These are phyloP conservation scores for Ampelomyces quisqualis DNA, from an alignment of 2,329 filamentous ascomycete species.

Conservation along the genomic window DNA sequence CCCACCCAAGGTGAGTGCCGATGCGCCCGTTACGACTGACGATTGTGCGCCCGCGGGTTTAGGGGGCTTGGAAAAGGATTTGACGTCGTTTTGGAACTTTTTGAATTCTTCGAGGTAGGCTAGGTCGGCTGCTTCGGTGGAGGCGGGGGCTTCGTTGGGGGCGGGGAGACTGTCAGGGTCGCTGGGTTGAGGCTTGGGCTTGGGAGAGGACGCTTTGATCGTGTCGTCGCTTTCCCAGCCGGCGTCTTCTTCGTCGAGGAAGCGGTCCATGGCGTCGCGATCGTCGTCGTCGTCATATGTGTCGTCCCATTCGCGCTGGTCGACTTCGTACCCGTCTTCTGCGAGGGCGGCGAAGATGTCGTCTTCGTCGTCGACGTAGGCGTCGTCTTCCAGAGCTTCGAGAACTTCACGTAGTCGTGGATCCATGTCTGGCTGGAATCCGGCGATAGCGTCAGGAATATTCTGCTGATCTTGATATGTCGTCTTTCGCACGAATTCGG, in stretches of 20 bases:
- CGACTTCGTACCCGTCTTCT: conserved; percentile 68
- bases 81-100: conserved; percentile 82
- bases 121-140: conserved; percentile 57
- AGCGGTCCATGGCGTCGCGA: conserved; percentile 45
- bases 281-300: conserved; percentile 44
- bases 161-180: conserved; percentile 47
- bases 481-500: conserved; percentile 71
- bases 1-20: conserved; percentile 67
- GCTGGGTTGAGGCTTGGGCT: conserved; percentile 49
- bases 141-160: conserved; percentile 35
- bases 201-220: conserved; percentile 61
- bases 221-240: conserved; percentile 97
- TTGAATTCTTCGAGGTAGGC: conserved; percentile 92
- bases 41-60: conserved; percentile 66
- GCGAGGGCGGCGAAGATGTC: conserved; percentile 78
- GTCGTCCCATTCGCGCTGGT: conserved; percentile 77
- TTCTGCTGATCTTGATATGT: conserved; percentile 94
- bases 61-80: conserved; percentile 47
- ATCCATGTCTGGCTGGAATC: conserved; percentile 98
- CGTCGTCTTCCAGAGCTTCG: conserved; percentile 92
- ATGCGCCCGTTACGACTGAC: conserved; percentile 70
- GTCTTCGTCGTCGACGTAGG: conserved; percentile 82
- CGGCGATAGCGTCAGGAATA: conserved; percentile 84
- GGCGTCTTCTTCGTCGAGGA: conserved; percentile 62
- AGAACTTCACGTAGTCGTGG: conserved; percentile 85